phyloP scores from a whole-genome alignment of 2,329 filamentous ascomycete species.

The Colletotrichum higginsianum region DNA sequence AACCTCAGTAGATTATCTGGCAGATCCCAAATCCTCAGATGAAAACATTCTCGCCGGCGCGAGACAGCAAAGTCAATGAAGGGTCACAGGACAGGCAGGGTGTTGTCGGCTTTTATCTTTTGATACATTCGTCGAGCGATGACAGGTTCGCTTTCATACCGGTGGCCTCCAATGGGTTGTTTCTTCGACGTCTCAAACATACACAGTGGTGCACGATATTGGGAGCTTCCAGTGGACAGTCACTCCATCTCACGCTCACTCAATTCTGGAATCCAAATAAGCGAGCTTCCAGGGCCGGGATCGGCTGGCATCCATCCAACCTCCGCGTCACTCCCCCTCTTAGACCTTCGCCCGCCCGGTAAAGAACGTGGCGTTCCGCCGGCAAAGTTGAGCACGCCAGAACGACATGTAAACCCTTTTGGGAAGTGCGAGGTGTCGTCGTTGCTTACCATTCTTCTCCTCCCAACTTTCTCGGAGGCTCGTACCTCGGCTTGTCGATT shows the following conservation, averaged over 20 bases:
- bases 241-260: background rate
- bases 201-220: background rate
- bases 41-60: background rate
- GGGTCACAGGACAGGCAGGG: background rate
- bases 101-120: background rate
- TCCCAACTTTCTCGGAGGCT: background rate
- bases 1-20: background rate
- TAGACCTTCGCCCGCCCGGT: background rate
- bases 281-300: constrained; percentile 18
- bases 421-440: constrained; percentile 17
- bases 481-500: constrained; percentile 12
- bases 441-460: constrained; percentile 3
- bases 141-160: background rate
- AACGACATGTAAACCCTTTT: constrained; percentile 37
- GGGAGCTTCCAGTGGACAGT: background rate
- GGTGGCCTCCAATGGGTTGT: background rate
- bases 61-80: background rate
- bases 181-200: constrained; percentile 2
- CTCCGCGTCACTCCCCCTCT: background rate
- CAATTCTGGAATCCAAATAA: constrained; percentile 5
- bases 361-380: constrained; percentile 6
- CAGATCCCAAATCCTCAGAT: background rate
- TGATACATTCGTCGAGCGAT: background rate
- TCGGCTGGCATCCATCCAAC: constrained; percentile 1
- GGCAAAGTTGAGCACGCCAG: constrained; percentile 1